Conservation (phyloP, 75 land plant genomes). For the Adiantum capillusveneris region DNA sequence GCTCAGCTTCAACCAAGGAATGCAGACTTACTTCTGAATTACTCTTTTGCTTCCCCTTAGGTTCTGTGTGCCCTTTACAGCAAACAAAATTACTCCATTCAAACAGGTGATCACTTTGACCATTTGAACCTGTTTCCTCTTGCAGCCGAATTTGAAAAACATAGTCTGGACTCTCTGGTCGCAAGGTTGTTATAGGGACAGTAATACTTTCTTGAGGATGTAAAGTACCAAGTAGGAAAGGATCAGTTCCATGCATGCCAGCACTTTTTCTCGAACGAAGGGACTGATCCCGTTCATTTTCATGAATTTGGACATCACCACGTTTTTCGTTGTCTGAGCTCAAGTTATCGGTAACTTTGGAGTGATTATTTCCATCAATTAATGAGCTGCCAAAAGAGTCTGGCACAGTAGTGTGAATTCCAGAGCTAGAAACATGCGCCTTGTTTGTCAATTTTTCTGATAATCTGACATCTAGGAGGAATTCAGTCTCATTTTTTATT, state of each 20-base stretch:
- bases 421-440: too few species aligned
- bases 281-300: slow-evolving; percentile 56
- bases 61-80: background rate
- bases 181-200: slow-evolving; percentile 55
- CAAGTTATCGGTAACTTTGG: background rate
- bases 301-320: slow-evolving; percentile 67
- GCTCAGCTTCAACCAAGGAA: slow-evolving; percentile 45
- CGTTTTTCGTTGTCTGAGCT: background rate
- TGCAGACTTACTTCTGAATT: slow-evolving; percentile 48
- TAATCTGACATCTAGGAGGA: slow-evolving; percentile 55
- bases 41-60: background rate
- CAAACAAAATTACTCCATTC: slow-evolving; percentile 29
- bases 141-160: slow-evolving; percentile 50
- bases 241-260: slow-evolving; percentile 23
- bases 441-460: background rate
- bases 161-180: slow-evolving; percentile 31
- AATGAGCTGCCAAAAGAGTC: too few species aligned
- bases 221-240: slow-evolving; percentile 46
- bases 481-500: slow-evolving; percentile 64
- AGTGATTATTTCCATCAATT: background rate
- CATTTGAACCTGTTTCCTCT: slow-evolving; percentile 10
- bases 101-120: slow-evolving; percentile 26
- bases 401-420: too few species aligned
- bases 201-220: slow-evolving; percentile 55
- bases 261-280: slow-evolving; percentile 23